These are phyloP conservation scores for Microbotryum intermedium DNA, from an alignment of 1,284 basidiomycete genomes.

Conservation along the genomic window DNA sequence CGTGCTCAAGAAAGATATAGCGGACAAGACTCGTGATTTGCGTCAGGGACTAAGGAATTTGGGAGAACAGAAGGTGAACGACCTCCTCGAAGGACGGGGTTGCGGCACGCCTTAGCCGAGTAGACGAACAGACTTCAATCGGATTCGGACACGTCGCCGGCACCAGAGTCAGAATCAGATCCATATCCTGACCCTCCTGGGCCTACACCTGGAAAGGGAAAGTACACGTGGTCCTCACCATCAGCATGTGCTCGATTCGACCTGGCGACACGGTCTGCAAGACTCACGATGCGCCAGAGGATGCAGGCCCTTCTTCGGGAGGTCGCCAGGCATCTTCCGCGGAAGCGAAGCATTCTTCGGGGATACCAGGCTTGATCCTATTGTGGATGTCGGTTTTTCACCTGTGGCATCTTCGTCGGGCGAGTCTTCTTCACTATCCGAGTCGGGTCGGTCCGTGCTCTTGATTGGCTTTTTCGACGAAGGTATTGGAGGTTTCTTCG, in stretches of 20 bases:
- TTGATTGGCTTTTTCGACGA: neutral
- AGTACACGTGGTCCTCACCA: too few relatives aligned
- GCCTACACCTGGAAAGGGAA: neutral
- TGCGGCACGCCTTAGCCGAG: too few relatives aligned
- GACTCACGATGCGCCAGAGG: slow-evolving; percentile 1
- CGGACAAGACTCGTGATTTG: neutral
- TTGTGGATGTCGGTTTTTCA: neutral
- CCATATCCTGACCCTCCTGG: neutral
- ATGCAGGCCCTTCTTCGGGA: neutral
- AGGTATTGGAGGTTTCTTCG: neutral
- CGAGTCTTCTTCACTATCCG: neutral
- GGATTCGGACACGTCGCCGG: slow-evolving; percentile 17
- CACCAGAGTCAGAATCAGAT: slow-evolving; percentile 12
- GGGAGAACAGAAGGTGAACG: neutral
- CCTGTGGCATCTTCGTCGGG: neutral
- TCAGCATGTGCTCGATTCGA: neutral
- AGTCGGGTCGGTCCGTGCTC: neutral
- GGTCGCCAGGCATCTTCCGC: neutral
- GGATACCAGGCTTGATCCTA: neutral
- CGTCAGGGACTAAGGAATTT: neutral
- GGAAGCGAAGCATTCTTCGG: neutral
- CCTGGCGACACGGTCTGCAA: too few relatives aligned
- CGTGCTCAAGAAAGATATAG: too few relatives aligned
- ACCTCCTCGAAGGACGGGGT: too few relatives aligned
- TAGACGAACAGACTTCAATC: too few relatives aligned